phyloP scores from a whole-genome alignment of 2,329 filamentous ascomycete genomes.

The Cladosporium sp. region DNA sequence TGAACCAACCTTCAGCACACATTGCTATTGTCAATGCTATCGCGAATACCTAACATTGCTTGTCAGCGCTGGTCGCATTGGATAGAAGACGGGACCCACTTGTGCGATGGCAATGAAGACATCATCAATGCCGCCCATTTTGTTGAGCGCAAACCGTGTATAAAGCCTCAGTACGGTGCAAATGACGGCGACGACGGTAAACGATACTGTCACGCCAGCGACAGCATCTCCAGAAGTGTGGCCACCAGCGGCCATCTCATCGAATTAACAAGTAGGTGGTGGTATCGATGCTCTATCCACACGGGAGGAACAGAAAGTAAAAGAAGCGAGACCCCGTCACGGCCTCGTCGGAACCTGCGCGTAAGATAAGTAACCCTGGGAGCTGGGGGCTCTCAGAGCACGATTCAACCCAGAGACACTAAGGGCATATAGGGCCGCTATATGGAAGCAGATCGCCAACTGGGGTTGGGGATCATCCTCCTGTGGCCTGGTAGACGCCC shows the following conservation, averaged over 20 bases:
- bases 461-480: neutral
- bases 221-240: conserved; percentile 26
- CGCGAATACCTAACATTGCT: conserved; percentile 11
- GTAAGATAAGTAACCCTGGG: neutral
- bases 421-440: neutral
- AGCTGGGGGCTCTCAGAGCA: neutral
- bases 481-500: neutral
- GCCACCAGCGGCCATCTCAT: conserved; percentile 12
- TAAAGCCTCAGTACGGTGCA: conserved; percentile 19
- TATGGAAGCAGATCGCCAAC: neutral
- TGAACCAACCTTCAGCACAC: conserved; percentile 15
- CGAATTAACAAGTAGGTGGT: neutral
- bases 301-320: neutral
- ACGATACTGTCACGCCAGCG: conserved; percentile 23
- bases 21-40: conserved; percentile 15
- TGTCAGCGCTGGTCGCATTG: neutral
- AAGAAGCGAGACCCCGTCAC: neutral
- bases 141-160: conserved; percentile 15
- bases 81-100: conserved; percentile 1
- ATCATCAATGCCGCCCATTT: conserved; percentile 19
- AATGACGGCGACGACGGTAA: conserved; percentile 22
- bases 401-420: neutral
- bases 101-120: conserved; percentile 13
- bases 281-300: neutral
- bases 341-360: neutral